Percentiles rank a stretch among this genome's conserved stretches.
Conservation (phyloP, 1,139 yeast species). For the Taphrina betulina region DNA sequence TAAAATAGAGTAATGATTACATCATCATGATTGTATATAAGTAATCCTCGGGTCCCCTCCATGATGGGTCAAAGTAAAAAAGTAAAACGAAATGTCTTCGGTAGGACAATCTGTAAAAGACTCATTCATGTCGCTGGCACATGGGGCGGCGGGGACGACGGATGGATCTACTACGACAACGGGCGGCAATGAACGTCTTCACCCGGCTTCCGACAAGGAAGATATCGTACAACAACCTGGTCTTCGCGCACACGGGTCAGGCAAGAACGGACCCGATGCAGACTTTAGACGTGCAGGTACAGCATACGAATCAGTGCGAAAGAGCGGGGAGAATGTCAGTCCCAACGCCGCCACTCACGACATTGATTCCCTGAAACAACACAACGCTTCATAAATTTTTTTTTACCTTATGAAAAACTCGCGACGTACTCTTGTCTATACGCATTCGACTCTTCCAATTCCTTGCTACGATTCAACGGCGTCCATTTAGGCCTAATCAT, state of each 20-base stretch:
- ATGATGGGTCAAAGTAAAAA: too few species aligned
- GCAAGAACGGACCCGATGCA: constrained; percentile 17
- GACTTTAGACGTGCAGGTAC: constrained; percentile 12
- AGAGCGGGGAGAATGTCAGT: constrained; percentile 1
- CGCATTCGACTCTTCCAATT: constrained; percentile 46
- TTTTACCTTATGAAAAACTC: too few species aligned
- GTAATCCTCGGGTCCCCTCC: too few species aligned
- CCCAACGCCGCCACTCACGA: constrained; percentile 6
- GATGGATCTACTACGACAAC: neutral
- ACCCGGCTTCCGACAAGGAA: constrained; percentile 2
- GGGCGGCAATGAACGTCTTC: neutral
- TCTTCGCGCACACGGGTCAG: constrained; percentile 10
- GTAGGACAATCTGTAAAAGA: constrained; percentile 11
- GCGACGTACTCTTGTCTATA: constrained; percentile 50
- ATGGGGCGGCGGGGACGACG: constrained; percentile 3
- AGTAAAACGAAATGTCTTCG: too few species aligned
- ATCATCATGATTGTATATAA: too few species aligned
- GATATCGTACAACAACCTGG: neutral
- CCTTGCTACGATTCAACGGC: constrained; percentile 66
- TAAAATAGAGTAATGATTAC: too few species aligned
- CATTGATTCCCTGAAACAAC: constrained; percentile 8
- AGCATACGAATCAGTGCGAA: constrained; percentile 10
- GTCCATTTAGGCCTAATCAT: constrained; percentile 73
- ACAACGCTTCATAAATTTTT: too few species aligned
- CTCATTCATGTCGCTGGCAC: constrained; percentile 25